These are phyloP conservation scores for Ophiostoma sp. DNA, from an alignment of 2,329 filamentous ascomycete species.

Conservation along the genomic window DNA sequence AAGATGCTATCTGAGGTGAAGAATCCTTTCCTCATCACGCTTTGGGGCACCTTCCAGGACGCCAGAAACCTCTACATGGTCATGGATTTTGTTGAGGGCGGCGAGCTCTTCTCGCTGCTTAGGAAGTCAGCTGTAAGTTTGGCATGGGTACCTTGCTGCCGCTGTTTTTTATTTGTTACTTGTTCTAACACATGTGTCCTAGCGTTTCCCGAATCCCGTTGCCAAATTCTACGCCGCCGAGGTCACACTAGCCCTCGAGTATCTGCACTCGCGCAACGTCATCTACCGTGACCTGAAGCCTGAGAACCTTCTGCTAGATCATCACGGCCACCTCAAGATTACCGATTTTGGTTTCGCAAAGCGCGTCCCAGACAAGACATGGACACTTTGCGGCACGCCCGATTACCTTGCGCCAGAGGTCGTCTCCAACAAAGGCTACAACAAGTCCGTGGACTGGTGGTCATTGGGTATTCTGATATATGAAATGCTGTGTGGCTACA, in stretches of 20 bases:
- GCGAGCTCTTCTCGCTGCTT: constrained; percentile 90
- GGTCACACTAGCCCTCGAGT: constrained; percentile 91
- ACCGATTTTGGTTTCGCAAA: constrained; percentile 99
- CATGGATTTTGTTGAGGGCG: constrained; percentile 99
- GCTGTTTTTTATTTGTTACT: neutral
- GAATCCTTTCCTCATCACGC: constrained; percentile 92
- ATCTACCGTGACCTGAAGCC: constrained; percentile 98
- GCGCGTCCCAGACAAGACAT: constrained; percentile 96
- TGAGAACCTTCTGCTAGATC: constrained; percentile 84
- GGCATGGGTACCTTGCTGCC: no score
- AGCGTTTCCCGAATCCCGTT: constrained; percentile 98
- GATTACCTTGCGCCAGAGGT: constrained; percentile 97
- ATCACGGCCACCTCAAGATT: constrained; percentile 92
- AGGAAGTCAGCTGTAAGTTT: constrained; percentile 77
- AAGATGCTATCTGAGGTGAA: constrained; percentile 95
- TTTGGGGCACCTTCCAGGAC: constrained; percentile 98
- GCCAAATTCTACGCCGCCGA: constrained; percentile 99
- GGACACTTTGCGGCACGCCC: constrained; percentile 95
- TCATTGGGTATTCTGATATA: constrained; percentile 97
- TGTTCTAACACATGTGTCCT: constrained; percentile 13
- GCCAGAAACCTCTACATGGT: constrained; percentile 98
- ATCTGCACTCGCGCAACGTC: constrained; percentile 88
- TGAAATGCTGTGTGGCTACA: constrained; percentile 99
- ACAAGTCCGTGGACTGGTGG: constrained; percentile 99
- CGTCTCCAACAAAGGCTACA: constrained; percentile 98